These are phyloP conservation scores for Nemania sp. DNA, from an alignment of 2,329 filamentous ascomycete genomes.

Conservation along the genomic window DNA sequence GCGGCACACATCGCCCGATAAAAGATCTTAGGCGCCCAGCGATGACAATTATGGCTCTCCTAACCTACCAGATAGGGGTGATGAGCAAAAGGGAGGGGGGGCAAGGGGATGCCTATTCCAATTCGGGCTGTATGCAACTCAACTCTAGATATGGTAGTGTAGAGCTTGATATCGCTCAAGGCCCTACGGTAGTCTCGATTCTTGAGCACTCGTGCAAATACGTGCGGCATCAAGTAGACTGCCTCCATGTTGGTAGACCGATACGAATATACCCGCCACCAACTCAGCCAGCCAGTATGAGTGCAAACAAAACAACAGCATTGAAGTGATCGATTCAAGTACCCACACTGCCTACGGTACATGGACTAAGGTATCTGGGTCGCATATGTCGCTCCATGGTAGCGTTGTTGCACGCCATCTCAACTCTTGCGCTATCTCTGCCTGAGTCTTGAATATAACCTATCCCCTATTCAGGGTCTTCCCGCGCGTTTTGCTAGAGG, in stretches of 20 bases:
- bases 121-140: background rate
- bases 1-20: background rate
- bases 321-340: too few species aligned
- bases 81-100: background rate
- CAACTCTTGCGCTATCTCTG: background rate
- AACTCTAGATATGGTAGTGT: too few species aligned
- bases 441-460: slow-evolving; percentile 9
- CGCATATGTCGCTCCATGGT: background rate
- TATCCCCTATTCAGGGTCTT: slow-evolving; percentile 24
- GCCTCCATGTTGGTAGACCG: too few species aligned
- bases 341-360: too few species aligned
- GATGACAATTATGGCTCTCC: background rate
- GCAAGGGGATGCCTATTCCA: background rate
- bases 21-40: slow-evolving; percentile 8
- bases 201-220: too few species aligned
- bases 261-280: too few species aligned
- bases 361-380: too few species aligned
- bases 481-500: slow-evolving; percentile 24
- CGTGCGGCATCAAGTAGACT: too few species aligned
- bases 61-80: background rate
- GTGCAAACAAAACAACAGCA: too few species aligned
- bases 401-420: slow-evolving; percentile 15
- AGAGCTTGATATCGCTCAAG: too few species aligned
- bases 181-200: too few species aligned
- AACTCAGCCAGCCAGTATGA: too few species aligned